phyloP scores from a whole-genome alignment of 306 rosid genomes.

The Luffa aegyptiaca region DNA sequence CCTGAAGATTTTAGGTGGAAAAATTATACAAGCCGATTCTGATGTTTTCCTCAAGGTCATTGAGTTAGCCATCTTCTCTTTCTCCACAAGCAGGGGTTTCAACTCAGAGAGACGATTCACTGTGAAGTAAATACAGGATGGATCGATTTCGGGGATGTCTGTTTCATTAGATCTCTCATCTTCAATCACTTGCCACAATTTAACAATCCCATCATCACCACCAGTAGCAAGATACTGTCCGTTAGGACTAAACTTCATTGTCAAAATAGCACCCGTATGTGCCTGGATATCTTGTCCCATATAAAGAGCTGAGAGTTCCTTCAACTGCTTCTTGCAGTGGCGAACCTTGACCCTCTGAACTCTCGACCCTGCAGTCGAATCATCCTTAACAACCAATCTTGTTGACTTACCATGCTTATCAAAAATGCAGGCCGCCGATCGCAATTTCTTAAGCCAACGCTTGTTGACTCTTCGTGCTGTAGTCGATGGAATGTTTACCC shows the following conservation, averaged over 20 bases:
- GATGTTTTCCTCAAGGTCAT: conserved; percentile 48
- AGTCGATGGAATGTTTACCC: not conserved
- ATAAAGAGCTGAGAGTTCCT: conserved; percentile 83
- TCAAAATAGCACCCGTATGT: conserved; percentile 67
- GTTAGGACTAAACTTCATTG: conserved; percentile 93
- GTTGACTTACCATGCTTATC: conserved; percentile 25
- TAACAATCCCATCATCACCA: conserved; percentile 78
- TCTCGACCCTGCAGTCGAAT: conserved; percentile 25
- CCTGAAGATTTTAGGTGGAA: conserved; percentile 72
- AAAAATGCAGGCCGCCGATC: conserved; percentile 56
- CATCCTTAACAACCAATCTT: conserved; percentile 5
- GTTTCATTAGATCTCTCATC: conserved; percentile 64
- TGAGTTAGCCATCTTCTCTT: conserved; percentile 47
- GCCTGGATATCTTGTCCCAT: conserved; percentile 90
- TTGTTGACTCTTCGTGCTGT: conserved; percentile 27
- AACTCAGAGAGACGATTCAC: conserved; percentile 66
- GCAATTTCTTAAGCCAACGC: conserved; percentile 54
- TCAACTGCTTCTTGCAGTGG: conserved; percentile 42
- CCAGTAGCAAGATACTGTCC: conserved; percentile 94
- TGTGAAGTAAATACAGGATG: conserved; percentile 76
- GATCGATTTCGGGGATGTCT: conserved; percentile 73
- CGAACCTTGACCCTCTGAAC: conserved; percentile 72
- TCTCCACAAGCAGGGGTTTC: conserved; percentile 58
- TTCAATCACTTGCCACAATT: conserved; percentile 85
- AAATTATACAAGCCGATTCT: conserved; percentile 78